Percentiles rank a stretch among this genome's conserved stretches.
These are phyloP conservation scores for Linum trigynum DNA, from an alignment of 345 rosid genomes.

Conservation along the genomic window DNA sequence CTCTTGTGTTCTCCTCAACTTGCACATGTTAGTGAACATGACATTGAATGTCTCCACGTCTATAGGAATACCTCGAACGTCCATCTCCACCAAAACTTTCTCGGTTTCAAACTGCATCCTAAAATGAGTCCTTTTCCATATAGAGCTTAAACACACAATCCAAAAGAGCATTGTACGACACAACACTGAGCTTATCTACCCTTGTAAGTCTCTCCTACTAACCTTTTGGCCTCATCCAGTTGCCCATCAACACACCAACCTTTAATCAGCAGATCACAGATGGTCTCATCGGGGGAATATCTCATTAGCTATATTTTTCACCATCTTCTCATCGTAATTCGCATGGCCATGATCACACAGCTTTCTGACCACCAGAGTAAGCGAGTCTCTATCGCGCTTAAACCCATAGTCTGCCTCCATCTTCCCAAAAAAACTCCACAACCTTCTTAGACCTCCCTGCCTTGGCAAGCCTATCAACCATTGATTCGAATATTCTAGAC, in stretches of 20 bases:
- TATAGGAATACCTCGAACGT: slow-evolving; percentile 72
- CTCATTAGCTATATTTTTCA: slow-evolving; percentile 63
- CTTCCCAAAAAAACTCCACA: slow-evolving; percentile 58
- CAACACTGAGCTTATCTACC: slow-evolving; percentile 81
- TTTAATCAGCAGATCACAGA: slow-evolving; percentile 67
- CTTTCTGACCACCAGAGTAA: slow-evolving; percentile 50
- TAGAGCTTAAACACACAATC: slow-evolving; percentile 90
- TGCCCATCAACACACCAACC: slow-evolving; percentile 90
- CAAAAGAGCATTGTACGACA: slow-evolving; percentile 61
- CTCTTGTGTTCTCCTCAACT: slow-evolving; percentile 69
- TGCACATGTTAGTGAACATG: slow-evolving; percentile 62
- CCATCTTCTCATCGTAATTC: slow-evolving; percentile 78
- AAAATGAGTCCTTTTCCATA: slow-evolving; percentile 68
- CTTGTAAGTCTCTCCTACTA: slow-evolving; percentile 85
- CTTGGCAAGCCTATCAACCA: slow-evolving; percentile 60
- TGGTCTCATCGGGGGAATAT: slow-evolving; percentile 74
- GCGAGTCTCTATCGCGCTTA: slow-evolving; percentile 56
- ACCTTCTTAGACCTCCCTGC: slow-evolving; percentile 70
- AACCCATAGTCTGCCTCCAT: slow-evolving; percentile 76
- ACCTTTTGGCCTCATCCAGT: slow-evolving; percentile 78
- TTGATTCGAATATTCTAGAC: slow-evolving; percentile 37
- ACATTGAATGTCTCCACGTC: slow-evolving; percentile 78
- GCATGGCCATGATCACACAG: slow-evolving; percentile 64
- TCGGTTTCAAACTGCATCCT: slow-evolving; percentile 56
- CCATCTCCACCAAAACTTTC: slow-evolving; percentile 81